Evolutionary conservation across 805 yeast genomes (phyloP), one percentile per base, ranked within the genome.

Genomic region (Candida verbasci): DNA sequence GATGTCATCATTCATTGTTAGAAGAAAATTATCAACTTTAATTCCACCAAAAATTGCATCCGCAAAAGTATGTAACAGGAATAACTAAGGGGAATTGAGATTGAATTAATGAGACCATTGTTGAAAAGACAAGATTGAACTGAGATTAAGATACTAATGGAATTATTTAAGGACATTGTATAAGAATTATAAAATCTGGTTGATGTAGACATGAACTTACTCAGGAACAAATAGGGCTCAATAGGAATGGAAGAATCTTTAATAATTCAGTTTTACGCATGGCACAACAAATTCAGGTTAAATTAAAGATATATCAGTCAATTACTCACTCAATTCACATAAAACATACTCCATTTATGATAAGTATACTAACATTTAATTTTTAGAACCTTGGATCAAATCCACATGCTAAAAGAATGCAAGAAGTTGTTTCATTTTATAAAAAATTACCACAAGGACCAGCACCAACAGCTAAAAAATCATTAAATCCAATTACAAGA

Each of bases 31-130:
- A 65, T 88, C 97, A 49, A 84, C 97, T 57, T 76, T 91, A 72
- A 89, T 91, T 60, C 98, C 98, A 54, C 98, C 98, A 65, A 91
- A 91, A 91, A 82, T 91, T 60, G 97, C 96, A 40, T 88, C 97
- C 45, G 93, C 96, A 31, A 77, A 82, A 68, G 91, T 83, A 76
- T 55, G 89, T 63, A 28, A 18, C 6, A 20, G 27, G 15, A 25
- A n/a, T 17, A 12, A 25, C 14, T 12, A 9, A 25, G 9, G 20
- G 9, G 20, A 27, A 27, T 10, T 20, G 22, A 20, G 22, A 20
- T 20, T 20, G 22, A 20, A 20, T 20, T 20, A 6, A 6, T 20
- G 9, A 20, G 6, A 20, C 22, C 9, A 20, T 6, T 9, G 22
- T 6, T 6, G 22, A 20, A 23, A 11, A 11, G 25, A 11, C 25